Conservation (phyloP, 2,329 filamentous ascomycete species). For the Aureobasidium sp. region DNA sequence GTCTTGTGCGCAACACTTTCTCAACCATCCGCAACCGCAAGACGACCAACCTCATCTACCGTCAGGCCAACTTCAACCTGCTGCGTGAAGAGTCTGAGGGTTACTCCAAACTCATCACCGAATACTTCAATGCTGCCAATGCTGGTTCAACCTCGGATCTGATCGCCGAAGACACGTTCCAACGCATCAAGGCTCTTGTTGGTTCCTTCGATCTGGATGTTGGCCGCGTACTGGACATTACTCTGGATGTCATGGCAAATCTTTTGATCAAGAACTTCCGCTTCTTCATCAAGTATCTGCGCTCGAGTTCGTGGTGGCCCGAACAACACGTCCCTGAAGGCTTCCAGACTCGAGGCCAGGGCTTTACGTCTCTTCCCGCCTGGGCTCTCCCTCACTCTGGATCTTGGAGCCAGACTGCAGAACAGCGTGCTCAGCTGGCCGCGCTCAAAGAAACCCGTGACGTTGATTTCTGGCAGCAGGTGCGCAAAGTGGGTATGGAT, state of each 20-base stretch:
- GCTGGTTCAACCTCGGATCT: conserved; percentile 47
- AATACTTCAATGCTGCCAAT: conserved; percentile 84
- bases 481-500: conserved; percentile 66
- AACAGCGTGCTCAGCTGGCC: conserved; percentile 57
- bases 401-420: conserved; percentile 57
- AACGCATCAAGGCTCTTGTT: conserved; percentile 87
- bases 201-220: conserved; percentile 97
- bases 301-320: conserved; percentile 96
- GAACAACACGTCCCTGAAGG: conserved; percentile 51
- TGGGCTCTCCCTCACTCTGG: conserved; percentile 74
- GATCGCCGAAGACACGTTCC: conserved; percentile 76
- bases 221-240: conserved; percentile 87
- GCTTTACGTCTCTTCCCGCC: conserved; percentile 63
- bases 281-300: conserved; percentile 89
- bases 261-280: conserved; percentile 86
- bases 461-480: conserved; percentile 69
- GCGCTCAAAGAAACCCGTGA: conserved; percentile 61
- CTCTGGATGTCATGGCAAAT: conserved; percentile 88
- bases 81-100: conserved; percentile 93
- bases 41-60: conserved; percentile 86
- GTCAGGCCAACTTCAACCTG: conserved; percentile 94
- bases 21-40: conserved; percentile 76
- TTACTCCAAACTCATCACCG: conserved; percentile 91
- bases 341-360: conserved; percentile 42
- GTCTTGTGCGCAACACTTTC: conserved; percentile 81